Evolutionary conservation across 2,329 filamentous ascomycete species (phyloP).

Genomic region (Penicillium sp.): DNA sequence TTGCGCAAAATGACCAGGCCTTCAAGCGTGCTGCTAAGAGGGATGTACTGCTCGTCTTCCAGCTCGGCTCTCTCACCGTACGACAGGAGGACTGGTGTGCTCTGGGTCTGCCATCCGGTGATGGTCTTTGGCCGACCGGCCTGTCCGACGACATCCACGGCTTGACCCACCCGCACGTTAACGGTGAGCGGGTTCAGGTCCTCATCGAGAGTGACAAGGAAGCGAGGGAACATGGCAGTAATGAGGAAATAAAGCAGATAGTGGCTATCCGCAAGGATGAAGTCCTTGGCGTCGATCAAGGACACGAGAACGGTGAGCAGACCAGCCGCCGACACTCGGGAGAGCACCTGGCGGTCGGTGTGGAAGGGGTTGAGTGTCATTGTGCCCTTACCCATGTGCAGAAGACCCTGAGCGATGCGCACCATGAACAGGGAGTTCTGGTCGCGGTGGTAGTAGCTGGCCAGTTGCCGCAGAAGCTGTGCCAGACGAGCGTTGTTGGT

Average conservation of each 20-base stretch:
- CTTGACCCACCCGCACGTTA: conserved; percentile 95
- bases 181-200: conserved; percentile 88
- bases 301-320: conserved; percentile 85
- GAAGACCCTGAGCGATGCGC: conserved; percentile 89
- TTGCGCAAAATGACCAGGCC: conserved; percentile 94
- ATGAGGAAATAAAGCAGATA: conserved; percentile 97
- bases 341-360: conserved; percentile 93
- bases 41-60: conserved; percentile 96
- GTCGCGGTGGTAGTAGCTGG: conserved; percentile 96
- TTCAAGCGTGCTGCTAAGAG: conserved; percentile 84
- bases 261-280: conserved; percentile 67
- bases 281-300: conserved; percentile 92
- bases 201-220: conserved; percentile 94
- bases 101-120: conserved; percentile 98
- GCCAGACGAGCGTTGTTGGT: conserved; percentile 97
- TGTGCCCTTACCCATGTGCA: conserved; percentile 99
- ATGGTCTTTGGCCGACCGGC: conserved; percentile 98
- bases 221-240: conserved; percentile 92
- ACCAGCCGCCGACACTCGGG: conserved; percentile 82
- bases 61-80: conserved; percentile 94
- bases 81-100: conserved; percentile 91
- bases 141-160: conserved; percentile 95
- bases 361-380: conserved; percentile 98
- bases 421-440: conserved; percentile 98
- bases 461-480: conserved; percentile 87